These are phyloP conservation scores for Apiospora koreana DNA, from an alignment of 2,329 filamentous ascomycete genomes.

Conservation along the genomic window DNA sequence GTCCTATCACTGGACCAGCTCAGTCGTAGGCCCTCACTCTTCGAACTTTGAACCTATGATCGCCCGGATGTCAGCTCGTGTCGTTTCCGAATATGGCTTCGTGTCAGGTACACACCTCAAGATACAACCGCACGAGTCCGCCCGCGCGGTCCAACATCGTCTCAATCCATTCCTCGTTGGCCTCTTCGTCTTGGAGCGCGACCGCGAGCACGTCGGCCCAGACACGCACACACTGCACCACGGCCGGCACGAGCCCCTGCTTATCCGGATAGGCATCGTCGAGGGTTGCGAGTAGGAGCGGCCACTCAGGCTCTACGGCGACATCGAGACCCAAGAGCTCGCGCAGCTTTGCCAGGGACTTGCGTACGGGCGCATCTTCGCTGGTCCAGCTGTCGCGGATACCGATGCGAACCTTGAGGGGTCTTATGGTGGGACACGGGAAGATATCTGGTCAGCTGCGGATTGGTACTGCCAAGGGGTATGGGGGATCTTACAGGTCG, in stretches of 20 bases:
- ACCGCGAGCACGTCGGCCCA: conserved; percentile 41
- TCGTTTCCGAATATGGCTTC: too few species aligned
- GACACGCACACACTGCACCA: conserved; percentile 38
- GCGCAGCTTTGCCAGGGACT: conserved; percentile 32
- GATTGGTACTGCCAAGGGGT: too few species aligned
- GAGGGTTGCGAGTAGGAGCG: conserved; percentile 20
- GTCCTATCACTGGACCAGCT: conserved; percentile 37
- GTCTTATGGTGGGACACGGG: conserved; percentile 29
- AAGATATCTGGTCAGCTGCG: too few species aligned
- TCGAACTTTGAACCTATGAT: conserved; percentile 21
- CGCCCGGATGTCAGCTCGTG: too few species aligned
- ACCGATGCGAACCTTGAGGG: conserved; percentile 42
- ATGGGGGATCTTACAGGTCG: not conserved
- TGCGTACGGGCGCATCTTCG: conserved; percentile 33
- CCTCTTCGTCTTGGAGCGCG: conserved; percentile 41
- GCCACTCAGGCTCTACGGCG: conserved; percentile 23
- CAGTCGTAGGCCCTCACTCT: conserved; percentile 32
- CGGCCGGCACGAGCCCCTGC: conserved; percentile 36
- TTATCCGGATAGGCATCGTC: conserved; percentile 37
- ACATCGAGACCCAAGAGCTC: conserved; percentile 41
- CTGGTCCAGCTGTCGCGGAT: conserved; percentile 46
- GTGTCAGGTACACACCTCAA: conserved; percentile 35
- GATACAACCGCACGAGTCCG: conserved; percentile 33
- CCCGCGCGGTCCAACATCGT: conserved; percentile 38
- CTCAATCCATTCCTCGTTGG: conserved; percentile 44